Percentiles rank a stretch among this genome's conserved stretches.
Conservation (phyloP, 495 filamentous ascomycete genomes). For the Podospora pseudopauciseta region DNA sequence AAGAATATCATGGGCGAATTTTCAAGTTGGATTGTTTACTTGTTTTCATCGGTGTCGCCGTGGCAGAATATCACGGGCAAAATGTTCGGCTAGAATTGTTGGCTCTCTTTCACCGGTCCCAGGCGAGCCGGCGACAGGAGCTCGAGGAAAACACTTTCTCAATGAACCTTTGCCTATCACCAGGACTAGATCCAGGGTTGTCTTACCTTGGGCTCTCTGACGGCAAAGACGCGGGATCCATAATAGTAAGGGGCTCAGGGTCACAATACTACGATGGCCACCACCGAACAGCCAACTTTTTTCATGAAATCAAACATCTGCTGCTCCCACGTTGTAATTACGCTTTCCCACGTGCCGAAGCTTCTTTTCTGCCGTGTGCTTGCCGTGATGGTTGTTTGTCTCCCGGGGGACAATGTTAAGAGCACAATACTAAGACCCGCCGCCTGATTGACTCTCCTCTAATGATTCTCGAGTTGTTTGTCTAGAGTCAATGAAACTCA, state of each 20-base stretch:
- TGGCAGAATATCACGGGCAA: background rate
- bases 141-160: background rate
- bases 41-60: background rate
- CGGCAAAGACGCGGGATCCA: slow-evolving; percentile 19
- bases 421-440: slow-evolving; percentile 28
- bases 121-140: background rate
- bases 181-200: background rate
- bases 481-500: background rate
- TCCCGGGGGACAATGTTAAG: slow-evolving; percentile 28
- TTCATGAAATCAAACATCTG: background rate
- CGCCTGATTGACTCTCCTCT: background rate
- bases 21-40: background rate
- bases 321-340: background rate
- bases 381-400: background rate
- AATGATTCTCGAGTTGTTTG: background rate
- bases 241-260: slow-evolving; percentile 31
- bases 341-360: background rate
- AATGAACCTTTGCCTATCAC: background rate
- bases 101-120: slow-evolving; percentile 2
- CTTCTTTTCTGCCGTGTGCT: background rate
- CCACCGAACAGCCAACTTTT: slow-evolving; percentile 6
- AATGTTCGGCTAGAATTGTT: background rate
- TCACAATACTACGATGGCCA: slow-evolving; percentile 28
- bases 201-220: background rate
- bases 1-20: background rate